These are phyloP conservation scores for Wickerhamiella alocasiicola DNA, from an alignment of 805 yeast genomes.

Conservation along the genomic window DNA sequence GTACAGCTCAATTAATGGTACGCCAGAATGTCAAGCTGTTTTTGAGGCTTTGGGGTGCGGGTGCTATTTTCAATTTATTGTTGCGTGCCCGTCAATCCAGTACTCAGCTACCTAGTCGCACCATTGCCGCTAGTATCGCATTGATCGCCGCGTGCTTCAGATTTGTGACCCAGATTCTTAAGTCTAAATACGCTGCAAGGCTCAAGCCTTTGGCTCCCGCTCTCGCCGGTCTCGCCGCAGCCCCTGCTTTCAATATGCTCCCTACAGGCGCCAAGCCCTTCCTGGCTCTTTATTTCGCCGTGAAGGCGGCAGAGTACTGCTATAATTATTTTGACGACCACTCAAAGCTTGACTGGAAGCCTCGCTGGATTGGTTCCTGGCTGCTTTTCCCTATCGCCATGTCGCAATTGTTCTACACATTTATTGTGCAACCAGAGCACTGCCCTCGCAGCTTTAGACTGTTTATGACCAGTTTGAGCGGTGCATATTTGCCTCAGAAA, in stretches of 20 bases:
- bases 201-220: constrained; percentile 4
- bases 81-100: background rate
- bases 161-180: background rate
- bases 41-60: constrained; percentile 15
- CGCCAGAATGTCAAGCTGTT: constrained; percentile 20
- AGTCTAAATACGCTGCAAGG: background rate
- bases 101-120: background rate
- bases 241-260: constrained; percentile 16
- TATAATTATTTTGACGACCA: constrained; percentile 28
- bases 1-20: constrained; percentile 17
- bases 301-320: constrained; percentile 27
- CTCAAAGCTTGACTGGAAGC: constrained; percentile 25
- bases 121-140: constrained; percentile 8
- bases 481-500: constrained; percentile 23
- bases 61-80: constrained; percentile 10
- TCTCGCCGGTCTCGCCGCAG: constrained; percentile 5
- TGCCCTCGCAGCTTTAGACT: constrained; percentile 26
- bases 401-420: constrained; percentile 29
- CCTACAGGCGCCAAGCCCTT: constrained; percentile 22
- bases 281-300: constrained; percentile 26
- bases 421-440: constrained; percentile 27
- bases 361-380: constrained; percentile 31
- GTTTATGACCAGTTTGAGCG: constrained; percentile 24
- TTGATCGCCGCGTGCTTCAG: constrained; percentile 10
- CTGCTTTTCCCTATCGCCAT: constrained; percentile 31